Conservation (phyloP, 371 early-diverging fungal species). For the Synchytrium microbalum region DNA sequence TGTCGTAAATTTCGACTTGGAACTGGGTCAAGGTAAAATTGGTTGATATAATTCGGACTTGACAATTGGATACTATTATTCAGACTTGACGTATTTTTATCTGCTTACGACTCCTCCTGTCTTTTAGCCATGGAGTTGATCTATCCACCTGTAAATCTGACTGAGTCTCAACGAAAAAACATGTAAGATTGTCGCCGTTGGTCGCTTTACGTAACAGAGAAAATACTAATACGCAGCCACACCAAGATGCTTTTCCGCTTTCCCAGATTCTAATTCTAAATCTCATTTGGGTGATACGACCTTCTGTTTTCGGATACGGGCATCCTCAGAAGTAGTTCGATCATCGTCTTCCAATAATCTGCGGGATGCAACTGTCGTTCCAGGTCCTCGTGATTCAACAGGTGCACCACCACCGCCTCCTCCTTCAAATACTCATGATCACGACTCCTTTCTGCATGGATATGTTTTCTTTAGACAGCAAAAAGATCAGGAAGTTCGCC, state of each 20-base stretch:
- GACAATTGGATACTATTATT: too few relatives aligned
- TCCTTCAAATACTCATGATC: constrained; percentile 5
- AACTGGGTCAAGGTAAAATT: constrained; percentile 64
- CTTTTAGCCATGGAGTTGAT: constrained; percentile 65
- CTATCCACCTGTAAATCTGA: constrained; percentile 74
- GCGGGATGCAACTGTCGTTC: constrained; percentile 7
- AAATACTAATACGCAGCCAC: too few relatives aligned
- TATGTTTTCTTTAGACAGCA: constrained; percentile 93
- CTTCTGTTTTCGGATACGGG: constrained; percentile 78
- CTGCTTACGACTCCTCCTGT: constrained; percentile 5
- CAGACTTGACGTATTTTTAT: not conserved
- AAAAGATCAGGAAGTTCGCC: constrained; percentile 68
- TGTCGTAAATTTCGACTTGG: constrained; percentile 90
- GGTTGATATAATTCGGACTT: constrained; percentile 3
- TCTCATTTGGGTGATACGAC: constrained; percentile 86
- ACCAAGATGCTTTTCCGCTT: constrained; percentile 89
- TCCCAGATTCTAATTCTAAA: constrained; percentile 87
- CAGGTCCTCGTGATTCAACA: constrained; percentile 11
- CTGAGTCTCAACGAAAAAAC: constrained; percentile 66
- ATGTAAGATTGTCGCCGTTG: constrained; percentile 52
- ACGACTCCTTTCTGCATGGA: constrained; percentile 61
- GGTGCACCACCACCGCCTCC: constrained; percentile 10
- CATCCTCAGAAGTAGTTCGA: constrained; percentile 41
- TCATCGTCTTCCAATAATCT: constrained; percentile 18
- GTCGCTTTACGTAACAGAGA: too few relatives aligned